These are phyloP conservation scores for Pseudogymnoascus sp. DNA, from an alignment of 2,329 filamentous ascomycete species.

Conservation along the genomic window DNA sequence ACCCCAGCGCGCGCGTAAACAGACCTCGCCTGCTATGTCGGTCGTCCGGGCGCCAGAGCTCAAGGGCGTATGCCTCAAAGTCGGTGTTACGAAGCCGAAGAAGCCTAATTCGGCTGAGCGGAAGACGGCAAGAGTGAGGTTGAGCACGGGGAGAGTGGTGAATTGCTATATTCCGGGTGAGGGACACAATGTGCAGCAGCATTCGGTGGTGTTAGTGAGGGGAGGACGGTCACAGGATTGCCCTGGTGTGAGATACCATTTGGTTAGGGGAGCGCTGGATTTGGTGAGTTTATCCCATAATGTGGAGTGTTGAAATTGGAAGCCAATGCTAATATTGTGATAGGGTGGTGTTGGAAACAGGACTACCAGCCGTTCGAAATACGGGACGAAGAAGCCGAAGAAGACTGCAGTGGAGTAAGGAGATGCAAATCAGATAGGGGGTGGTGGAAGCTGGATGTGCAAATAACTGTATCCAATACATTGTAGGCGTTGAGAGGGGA, in stretches of 20 bases:
- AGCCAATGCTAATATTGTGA: conserved; percentile 23
- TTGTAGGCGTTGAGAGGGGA: conserved; percentile 6
- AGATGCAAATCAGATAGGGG: not conserved
- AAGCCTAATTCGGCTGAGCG: conserved; percentile 97
- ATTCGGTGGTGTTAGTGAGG: conserved; percentile 92
- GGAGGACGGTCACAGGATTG: conserved; percentile 94
- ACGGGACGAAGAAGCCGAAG: conserved; percentile 98
- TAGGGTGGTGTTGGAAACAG: conserved; percentile 86
- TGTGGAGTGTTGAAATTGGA: conserved; percentile 2
- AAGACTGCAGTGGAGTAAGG: conserved; percentile 38
- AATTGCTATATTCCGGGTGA: conserved; percentile 95
- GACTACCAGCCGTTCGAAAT: conserved; percentile 83
- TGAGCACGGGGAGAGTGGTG: conserved; percentile 79
- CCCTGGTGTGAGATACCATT: conserved; percentile 92
- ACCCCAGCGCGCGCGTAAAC: conserved; percentile 72
- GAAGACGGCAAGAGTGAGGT: conserved; percentile 84
- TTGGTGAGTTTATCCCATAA: conserved; percentile 53
- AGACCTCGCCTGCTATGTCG: conserved; percentile 76
- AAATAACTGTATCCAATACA: conserved; percentile 6
- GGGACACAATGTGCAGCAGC: conserved; percentile 98
- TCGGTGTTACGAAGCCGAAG: conserved; percentile 90
- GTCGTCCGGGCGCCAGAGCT: conserved; percentile 64
- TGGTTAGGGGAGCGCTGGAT: conserved; percentile 87
- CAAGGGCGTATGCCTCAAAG: conserved; percentile 94
- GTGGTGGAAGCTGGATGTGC: not conserved